Percentiles rank a stretch among this genome's conserved stretches.
Evolutionary conservation across 78 protist genomes (phyloP).

Genomic region (Acrasis kona): DNA sequence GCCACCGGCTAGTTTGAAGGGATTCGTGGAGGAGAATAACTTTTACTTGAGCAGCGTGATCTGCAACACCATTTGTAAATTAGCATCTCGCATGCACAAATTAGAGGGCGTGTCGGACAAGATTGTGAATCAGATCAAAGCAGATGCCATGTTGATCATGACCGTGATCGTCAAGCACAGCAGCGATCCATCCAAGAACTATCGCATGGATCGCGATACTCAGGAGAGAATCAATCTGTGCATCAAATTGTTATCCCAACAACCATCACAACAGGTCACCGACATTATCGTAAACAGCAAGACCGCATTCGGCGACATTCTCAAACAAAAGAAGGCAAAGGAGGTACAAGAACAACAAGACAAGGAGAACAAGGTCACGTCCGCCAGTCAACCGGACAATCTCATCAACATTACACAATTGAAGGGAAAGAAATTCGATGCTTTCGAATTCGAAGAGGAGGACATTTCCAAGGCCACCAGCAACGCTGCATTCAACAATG

Average conservation of each 20-base stretch:
- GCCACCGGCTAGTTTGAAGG: too few species aligned
- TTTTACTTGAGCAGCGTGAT: slow-evolving; percentile 50
- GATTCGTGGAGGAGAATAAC: too few species aligned
- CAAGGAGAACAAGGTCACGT: background rate
- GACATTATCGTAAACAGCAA: background rate
- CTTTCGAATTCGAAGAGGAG: background rate
- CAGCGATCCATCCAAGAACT: too few species aligned
- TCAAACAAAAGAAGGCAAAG: slow-evolving; percentile 18
- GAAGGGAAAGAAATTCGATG: background rate
- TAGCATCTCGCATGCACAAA: slow-evolving; percentile 12
- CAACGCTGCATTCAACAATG: slow-evolving; percentile 9
- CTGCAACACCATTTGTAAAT: slow-evolving; percentile 54
- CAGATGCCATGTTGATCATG: background rate
- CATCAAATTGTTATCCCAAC: slow-evolving; percentile 12
- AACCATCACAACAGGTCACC: background rate
- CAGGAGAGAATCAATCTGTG: slow-evolving; percentile 57
- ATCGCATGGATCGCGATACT: slow-evolving; percentile 53
- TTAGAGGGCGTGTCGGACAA: background rate
- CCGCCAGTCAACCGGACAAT: slow-evolving; percentile 6
- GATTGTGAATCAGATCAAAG: background rate
- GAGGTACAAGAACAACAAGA: slow-evolving; percentile 16
- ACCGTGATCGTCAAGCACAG: background rate
- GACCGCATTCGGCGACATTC: too few species aligned
- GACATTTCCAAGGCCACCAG: slow-evolving; percentile 15
- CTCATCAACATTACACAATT: background rate